Evolutionary conservation across 2,329 filamentous ascomycete species (phyloP), one percentile per base, ranked within the genome.

Genomic region (Coniosporium tulheliwenetii): DNA sequence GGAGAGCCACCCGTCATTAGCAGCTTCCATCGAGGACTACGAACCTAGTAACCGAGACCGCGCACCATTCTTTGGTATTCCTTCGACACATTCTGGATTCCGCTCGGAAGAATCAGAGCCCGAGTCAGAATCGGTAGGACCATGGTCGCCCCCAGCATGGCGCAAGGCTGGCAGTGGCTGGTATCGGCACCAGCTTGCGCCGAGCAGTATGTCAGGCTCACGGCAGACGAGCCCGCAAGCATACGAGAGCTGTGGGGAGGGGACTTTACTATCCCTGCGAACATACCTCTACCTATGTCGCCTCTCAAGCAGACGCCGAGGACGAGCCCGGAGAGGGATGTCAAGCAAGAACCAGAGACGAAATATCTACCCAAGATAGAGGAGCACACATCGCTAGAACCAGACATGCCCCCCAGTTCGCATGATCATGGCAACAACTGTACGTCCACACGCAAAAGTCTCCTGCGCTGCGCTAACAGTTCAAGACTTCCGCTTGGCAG

Each of bases 401-500:
- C 7, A 7, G 19, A 7, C 4, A 26, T 7, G 19, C 4, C 19
- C 19, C 19, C 19, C 19, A 26, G 7, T 26, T 26, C 19, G 19
- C 19, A 26, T 26, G 19, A 26, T 26, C 19, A 26, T 26, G 52
- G 55, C 40, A 55, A 52, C 41, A 60, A 60, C 43, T 60, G 56
- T 59, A 52, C 48, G 56, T 52, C 30, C 10, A 30, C 15, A 14
- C 9, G 30, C 29, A 15, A 14, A 10, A 30, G 31, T 3, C 16
- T 19, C 36, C 15, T 40, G 36, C 42, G 15, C 30, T 44, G 41
- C 39, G 36, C 48, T 34, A 40, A 45, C 58, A 91, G 19, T 26
- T 26, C 19, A 26, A 26, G 85, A 89, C 62, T 84, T 94, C 52
- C 83, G 86, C 48, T 87, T 95, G 61, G 82, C 84, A 39, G 71